Percentiles rank a stretch among this genome's conserved stretches.
Conservation (phyloP, 2,329 filamentous ascomycete species). For the Phaeosphaeria sp. region DNA sequence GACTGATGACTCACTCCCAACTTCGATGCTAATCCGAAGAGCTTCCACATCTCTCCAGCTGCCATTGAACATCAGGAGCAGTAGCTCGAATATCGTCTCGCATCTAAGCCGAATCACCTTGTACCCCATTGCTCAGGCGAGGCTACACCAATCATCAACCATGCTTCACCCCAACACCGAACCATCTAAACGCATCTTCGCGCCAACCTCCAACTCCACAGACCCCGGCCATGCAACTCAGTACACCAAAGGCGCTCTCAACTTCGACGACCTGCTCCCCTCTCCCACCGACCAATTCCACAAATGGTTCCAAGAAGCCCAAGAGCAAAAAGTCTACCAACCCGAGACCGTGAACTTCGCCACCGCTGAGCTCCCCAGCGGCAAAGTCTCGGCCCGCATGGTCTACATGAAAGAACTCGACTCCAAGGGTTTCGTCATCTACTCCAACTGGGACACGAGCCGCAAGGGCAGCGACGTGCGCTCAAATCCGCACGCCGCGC, state of each 20-base stretch:
- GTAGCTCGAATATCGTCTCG: neutral
- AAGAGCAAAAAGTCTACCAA: conserved; percentile 67
- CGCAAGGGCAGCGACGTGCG: conserved; percentile 71
- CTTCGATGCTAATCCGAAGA: conserved; percentile 7
- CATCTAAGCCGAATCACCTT: neutral
- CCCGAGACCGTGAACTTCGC: conserved; percentile 90
- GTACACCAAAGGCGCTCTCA: conserved; percentile 72
- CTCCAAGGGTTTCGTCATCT: conserved; percentile 81
- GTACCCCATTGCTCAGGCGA: neutral
- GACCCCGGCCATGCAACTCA: conserved; percentile 73
- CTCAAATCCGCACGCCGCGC: conserved; percentile 76
- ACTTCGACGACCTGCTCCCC: conserved; percentile 64
- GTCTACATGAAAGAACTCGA: conserved; percentile 98
- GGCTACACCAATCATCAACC: conserved; percentile 5
- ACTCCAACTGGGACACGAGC: conserved; percentile 88
- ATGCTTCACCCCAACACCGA: conserved; percentile 36
- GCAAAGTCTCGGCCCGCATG: conserved; percentile 81
- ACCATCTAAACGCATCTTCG: conserved; percentile 59
- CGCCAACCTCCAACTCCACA: conserved; percentile 63
- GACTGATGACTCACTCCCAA: neutral
- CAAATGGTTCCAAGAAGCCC: conserved; percentile 82
- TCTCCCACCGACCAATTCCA: conserved; percentile 86
- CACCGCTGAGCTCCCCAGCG: conserved; percentile 82
- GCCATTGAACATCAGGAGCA: neutral
- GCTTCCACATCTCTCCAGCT: neutral